Base-by-base conservation (phyloP, 2,329 filamentous ascomycete species). In the Paramyrothecium sp. region DNA sequence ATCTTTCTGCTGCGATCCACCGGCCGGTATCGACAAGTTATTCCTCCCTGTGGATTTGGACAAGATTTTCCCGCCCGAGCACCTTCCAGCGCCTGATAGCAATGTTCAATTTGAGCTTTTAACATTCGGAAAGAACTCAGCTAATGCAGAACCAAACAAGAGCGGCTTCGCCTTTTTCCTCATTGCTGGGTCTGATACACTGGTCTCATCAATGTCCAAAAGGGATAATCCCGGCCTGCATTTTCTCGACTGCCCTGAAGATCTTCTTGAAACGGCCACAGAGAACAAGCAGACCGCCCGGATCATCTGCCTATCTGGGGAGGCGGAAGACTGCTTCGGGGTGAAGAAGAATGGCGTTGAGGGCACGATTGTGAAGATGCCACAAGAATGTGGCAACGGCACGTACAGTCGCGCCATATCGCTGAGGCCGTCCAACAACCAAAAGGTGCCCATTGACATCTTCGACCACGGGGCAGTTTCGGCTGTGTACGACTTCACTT, bases 351-450 rank as follows among this genome's bases (percentile, higher is more conserved):
- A 47, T 34, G 54, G 54, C 13, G 54, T 55, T 38, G 46, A 51
- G 20, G 54, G 54, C 12, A 55, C 54, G 3, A 55, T 55, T 38
- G 54, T 55, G 5, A n/a, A 55, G 12, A 55, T 55, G 54, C 54
- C 54, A 10, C 10, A n/a, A 20, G 30, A 54, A 26, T 54, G 53
- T 23, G 53, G 34, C 10, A 17, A 16, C 17, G 41, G 41, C 33
- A 44, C 22, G 26, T 54, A 44, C 30, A 41, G 19, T 17, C 34
- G 53, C 20, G 53, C 53, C 21, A 48, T 54, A 19, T 47, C 53
- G 16, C 53, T 54, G 33, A 34, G 33, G 33, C 33, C 33, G 16
- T 38, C 33, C 33, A 38, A 38, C 33, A 16, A 52, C 19, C 51
- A 54, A n/a, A 16, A 23, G 33, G 16, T 54, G 7, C 51, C 51